Base-by-base conservation (phyloP, 345 rosid genomes). In the Trapa incisa region DNA sequence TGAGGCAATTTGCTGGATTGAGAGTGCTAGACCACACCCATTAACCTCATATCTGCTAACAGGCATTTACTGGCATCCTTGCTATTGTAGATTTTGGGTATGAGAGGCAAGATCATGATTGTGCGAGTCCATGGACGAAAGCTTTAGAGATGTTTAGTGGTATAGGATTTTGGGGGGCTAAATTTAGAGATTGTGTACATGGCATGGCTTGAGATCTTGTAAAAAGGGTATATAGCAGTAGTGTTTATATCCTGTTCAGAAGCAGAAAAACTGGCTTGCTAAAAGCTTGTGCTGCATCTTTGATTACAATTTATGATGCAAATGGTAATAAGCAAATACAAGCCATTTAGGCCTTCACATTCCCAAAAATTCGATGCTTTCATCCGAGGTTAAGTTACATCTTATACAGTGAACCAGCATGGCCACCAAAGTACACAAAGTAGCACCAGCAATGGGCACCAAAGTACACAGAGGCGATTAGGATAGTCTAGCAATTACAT, bases 401-500 rank as follows among this genome's bases (percentile, higher is more conserved):
- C 48, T 45, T 45, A 2, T 22, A 22, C 29, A 22, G 0, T 22
- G 29, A 22, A 22, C 29, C 29, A 22, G 29, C 29, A 22, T 22
- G 29, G 29, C 29, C 29, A 22, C 29, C 29, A 22, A 22, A 22
- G 29, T 22, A 22, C 29, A 22, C 29, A 22, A 22, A 22, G 29
- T 22, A 22, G 29, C 29, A 22, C 29, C 29, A 22, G 29, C 29
- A 22, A 22, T 22, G 29, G 29, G 29, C 29, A 22, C 29, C 29
- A 22, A 22, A 22, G 29, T 22, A 22, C 29, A 22, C 29, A 22
- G n/a, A n/a, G 22, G 9, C 63, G 65, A 80, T 87, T 89, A 95
- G 63, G 96, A 85, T 67, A 95, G 93, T 60, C 87, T 80, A 6
- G 99, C 97, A 93, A 95, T 89, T 33, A 95, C 87, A 79, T 95